Evolutionary conservation across 2,329 filamentous ascomycete species (phyloP).

Genomic region (Fusarium sp.): DNA sequence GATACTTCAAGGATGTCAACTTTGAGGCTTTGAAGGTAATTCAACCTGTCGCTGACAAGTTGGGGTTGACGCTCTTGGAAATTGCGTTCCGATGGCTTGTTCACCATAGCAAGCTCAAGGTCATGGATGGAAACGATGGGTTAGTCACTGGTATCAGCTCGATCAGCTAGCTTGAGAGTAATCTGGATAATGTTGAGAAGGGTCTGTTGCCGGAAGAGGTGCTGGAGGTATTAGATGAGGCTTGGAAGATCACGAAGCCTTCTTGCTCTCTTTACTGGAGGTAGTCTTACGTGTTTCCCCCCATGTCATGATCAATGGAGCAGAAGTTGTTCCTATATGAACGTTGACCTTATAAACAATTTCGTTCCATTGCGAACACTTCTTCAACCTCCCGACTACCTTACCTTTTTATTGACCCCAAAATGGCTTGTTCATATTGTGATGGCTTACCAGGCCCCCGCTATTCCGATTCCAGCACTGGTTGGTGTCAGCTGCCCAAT

Average conservation of each 20-base stretch:
- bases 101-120: slow-evolving; percentile 67
- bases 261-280: background rate
- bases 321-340: rapidly evolving
- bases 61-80: slow-evolving; percentile 71
- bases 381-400: background rate
- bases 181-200: slow-evolving; percentile 59
- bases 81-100: slow-evolving; percentile 72
- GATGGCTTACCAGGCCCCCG: background rate
- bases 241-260: slow-evolving; percentile 8
- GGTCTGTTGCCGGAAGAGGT: slow-evolving; percentile 77
- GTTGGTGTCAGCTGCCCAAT: background rate
- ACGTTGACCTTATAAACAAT: too few relatives aligned
- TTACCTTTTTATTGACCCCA: too few relatives aligned
- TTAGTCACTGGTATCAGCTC: slow-evolving; percentile 61
- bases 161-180: slow-evolving; percentile 57
- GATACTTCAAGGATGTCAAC: slow-evolving; percentile 68
- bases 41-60: slow-evolving; percentile 68
- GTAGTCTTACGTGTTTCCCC: too few relatives aligned
- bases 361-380: too few relatives aligned
- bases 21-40: slow-evolving; percentile 68
- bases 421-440: background rate
- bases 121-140: slow-evolving; percentile 52
- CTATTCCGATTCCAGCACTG: background rate
- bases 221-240: slow-evolving; percentile 55
- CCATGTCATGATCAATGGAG: too few relatives aligned